phyloP scores from a whole-genome alignment of 345 rosid genomes.

The Conringia planisiliqua region DNA sequence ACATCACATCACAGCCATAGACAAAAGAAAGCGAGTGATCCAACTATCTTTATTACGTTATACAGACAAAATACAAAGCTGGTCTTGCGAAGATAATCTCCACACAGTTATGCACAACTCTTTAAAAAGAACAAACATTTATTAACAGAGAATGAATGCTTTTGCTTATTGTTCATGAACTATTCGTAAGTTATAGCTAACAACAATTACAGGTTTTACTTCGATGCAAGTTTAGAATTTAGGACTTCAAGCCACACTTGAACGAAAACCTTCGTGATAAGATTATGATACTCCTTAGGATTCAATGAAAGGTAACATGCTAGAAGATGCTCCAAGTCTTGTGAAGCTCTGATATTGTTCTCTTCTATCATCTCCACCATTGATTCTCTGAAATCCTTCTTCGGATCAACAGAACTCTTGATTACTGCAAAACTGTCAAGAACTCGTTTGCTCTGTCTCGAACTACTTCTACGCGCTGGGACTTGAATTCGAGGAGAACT shows the following conservation, averaged over 20 bases:
- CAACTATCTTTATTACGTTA: not conserved
- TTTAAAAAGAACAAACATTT: not conserved
- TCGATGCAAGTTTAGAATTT: not conserved
- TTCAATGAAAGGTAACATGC: slow-evolving; percentile 74
- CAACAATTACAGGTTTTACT: not conserved
- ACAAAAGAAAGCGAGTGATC: not conserved
- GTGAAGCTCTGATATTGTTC: slow-evolving; percentile 51
- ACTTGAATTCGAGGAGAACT: slow-evolving; percentile 51
- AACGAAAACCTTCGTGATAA: slow-evolving; percentile 70
- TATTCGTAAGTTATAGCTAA: not conserved
- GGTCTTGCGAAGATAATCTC: not conserved
- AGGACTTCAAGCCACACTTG: slow-evolving; percentile 54
- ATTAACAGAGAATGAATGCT: not conserved
- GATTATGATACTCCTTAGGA: slow-evolving; percentile 56
- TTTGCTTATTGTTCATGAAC: not conserved
- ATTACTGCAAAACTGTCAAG: slow-evolving; percentile 57
- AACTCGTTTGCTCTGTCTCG: slow-evolving; percentile 28
- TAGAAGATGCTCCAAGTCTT: slow-evolving; percentile 75
- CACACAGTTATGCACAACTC: not conserved
- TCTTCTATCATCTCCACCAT: slow-evolving; percentile 89
- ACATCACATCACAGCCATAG: not conserved
- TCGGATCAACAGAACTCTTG: slow-evolving; percentile 69
- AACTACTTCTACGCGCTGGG: slow-evolving; percentile 29
- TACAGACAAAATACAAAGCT: not conserved
- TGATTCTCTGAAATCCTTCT: slow-evolving; percentile 75